Conservation (phyloP, 495 filamentous ascomycete species). For the Rhypophila decipiens region DNA sequence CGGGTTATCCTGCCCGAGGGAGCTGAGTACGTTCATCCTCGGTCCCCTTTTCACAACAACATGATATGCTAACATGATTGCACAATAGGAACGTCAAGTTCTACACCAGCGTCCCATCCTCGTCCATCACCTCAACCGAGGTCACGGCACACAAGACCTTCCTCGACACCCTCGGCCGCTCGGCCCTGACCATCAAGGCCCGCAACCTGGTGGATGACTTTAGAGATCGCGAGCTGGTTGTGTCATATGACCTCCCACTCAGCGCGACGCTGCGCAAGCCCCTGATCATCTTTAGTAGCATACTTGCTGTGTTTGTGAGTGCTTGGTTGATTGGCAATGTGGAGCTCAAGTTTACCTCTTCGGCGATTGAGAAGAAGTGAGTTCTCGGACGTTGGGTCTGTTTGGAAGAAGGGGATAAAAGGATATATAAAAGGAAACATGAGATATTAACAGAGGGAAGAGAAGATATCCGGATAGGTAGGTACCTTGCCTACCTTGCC, state of each 20-base stretch:
- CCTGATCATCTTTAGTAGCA: conserved; percentile 68
- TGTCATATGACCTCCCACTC: conserved; percentile 82
- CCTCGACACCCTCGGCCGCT: conserved; percentile 89
- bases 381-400: too few relatives aligned
- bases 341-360: conserved; percentile 48
- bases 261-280: conserved; percentile 78
- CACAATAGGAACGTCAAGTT: conserved; percentile 58
- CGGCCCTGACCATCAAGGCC: conserved; percentile 72
- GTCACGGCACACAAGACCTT: conserved; percentile 59
- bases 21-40: conserved; percentile 59
- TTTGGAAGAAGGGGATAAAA: neutral
- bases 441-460: neutral
- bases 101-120: conserved; percentile 52
- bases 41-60: neutral
- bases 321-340: conserved; percentile 72
- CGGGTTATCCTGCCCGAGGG: conserved; percentile 87
- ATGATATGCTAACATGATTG: neutral
- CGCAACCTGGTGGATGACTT: conserved; percentile 84
- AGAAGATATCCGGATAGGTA: too few relatives aligned
- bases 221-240: conserved; percentile 70
- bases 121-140: conserved; percentile 52
- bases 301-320: conserved; percentile 66
- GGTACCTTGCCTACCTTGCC: too few relatives aligned
- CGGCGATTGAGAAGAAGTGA: conserved; percentile 5
- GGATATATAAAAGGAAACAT: neutral